These are phyloP conservation scores for Ocimum tenuiflorum DNA, from an alignment of 257 asterid genomes.

Conservation along the genomic window DNA sequence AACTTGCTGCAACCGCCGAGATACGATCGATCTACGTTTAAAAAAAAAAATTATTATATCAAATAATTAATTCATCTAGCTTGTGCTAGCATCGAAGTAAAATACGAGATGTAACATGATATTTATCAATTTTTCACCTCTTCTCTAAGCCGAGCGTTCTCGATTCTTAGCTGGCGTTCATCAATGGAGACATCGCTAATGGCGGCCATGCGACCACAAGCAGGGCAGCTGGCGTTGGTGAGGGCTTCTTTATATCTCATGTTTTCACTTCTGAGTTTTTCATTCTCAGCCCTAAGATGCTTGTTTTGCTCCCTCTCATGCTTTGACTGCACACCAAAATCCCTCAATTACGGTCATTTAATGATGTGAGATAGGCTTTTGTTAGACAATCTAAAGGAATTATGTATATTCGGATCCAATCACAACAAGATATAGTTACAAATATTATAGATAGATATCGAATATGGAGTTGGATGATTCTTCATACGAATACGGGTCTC, in stretches of 20 bases:
- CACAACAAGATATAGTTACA: too few relatives aligned
- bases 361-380: too few relatives aligned
- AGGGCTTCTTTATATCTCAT: conserved; percentile 32
- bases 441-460: too few relatives aligned
- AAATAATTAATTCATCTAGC: too few relatives aligned
- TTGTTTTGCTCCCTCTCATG: conserved; percentile 21
- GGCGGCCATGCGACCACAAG: conserved; percentile 43
- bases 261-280: conserved; percentile 25
- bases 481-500: too few relatives aligned
- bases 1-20: conserved; percentile 18
- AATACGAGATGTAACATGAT: background rate
- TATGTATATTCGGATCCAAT: too few relatives aligned
- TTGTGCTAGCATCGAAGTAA: background rate
- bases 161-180: conserved; percentile 36
- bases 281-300: conserved; percentile 20
- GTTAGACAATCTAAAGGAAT: too few relatives aligned
- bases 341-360: too few relatives aligned
- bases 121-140: conserved; percentile 45
- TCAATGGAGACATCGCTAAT: conserved; percentile 33
- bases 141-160: conserved; percentile 36
- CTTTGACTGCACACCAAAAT: conserved; percentile 7
- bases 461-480: too few relatives aligned
- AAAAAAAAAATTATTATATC: too few relatives aligned
- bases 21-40: conserved; percentile 30
- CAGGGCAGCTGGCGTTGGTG: conserved; percentile 28